phyloP scores from a whole-genome alignment of 176 grass and related monocot species.

The Oryza longistaminata region DNA sequence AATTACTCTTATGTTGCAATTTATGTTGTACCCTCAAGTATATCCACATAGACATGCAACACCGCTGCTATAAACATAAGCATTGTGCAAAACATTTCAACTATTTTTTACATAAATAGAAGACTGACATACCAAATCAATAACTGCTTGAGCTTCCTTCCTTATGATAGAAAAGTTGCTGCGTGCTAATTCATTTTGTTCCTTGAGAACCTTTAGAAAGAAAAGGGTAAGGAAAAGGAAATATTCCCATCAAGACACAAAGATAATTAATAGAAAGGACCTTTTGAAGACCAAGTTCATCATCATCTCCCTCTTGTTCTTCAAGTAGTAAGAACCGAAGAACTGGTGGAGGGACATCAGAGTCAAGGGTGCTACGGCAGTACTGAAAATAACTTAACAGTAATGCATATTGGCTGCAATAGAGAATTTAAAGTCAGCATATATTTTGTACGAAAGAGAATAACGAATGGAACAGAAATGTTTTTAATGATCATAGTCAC shows the following conservation, averaged over 20 bases:
- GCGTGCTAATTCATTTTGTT: conserved; percentile 71
- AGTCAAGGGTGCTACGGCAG: conserved; percentile 81
- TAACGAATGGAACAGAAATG: conserved; percentile 16
- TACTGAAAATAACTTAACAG: conserved; percentile 95
- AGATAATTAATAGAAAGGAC: conserved; percentile 35
- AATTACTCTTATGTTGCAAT: neutral
- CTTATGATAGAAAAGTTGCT: conserved; percentile 89
- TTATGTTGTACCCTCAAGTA: neutral
- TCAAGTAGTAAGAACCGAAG: conserved; percentile 75
- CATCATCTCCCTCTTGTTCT: conserved; percentile 84
- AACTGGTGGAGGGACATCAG: conserved; percentile 81
- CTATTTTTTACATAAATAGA: conserved; percentile 25
- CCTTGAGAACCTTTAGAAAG: conserved; percentile 67
- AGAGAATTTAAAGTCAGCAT: conserved; percentile 32
- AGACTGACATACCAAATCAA: conserved; percentile 74
- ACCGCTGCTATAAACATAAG: neutral
- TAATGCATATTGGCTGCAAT: conserved; percentile 92
- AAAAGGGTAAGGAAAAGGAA: conserved; percentile 25
- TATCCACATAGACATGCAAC: neutral
- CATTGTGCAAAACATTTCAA: conserved; percentile 23
- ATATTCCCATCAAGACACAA: conserved; percentile 4
- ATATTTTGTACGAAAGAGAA: neutral
- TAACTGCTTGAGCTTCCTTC: conserved; percentile 78
- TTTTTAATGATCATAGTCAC: conserved; percentile 9
- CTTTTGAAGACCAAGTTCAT: conserved; percentile 87